Base-by-base conservation (phyloP, 768 basidiomycete species). In the Neoboletus brunneissimus region DNA sequence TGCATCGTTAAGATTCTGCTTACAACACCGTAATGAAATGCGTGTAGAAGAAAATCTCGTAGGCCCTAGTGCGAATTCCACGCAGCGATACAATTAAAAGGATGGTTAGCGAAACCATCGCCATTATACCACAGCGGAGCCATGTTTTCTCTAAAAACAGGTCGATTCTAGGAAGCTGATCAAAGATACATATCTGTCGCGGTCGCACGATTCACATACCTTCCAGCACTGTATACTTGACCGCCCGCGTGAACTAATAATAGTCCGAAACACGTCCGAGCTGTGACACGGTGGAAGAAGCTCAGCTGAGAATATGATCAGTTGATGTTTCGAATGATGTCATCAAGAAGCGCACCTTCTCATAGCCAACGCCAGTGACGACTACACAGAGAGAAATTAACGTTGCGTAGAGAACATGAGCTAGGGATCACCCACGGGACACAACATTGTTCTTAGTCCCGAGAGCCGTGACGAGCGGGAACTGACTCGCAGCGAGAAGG, bases 381-480 rank as follows among this genome's bases (percentile, higher is more conserved):
- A 71, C 70, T 71, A 41, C 20, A 45, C 25, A 40, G 16, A n/a
- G 2, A 7, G 13, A 18, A 3, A 8, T 61, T 2, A 56, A 20
- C 0, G 6, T 40, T 9, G 22, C 6, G 6, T 12, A 10, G 12
- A 12, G 22, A 3, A 37, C 2, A 1, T 18, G 7, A 23, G 7
- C 11, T 2, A 23, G 31, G n/a, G 13, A 5, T 13, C 6, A 57
- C 74, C 8, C 44, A 76, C 76, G 40, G 8, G 76, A 73, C 23
- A 82, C 70, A 31, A 76, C 10, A 44, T 82, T 82, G 64, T 82
- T 78, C 69, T 82, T 82, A 15, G 76, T 77, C 0, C 77, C 79
- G 3, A 82, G 72, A 5, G 71, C 77, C 0, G 78, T 72, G 53
- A 81, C 72, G 4, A 81, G 62, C 3, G 78, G 75, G 5, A 77